phyloP scores from a whole-genome alignment of 805 yeast species.

The Metschnikowia cubensis region DNA sequence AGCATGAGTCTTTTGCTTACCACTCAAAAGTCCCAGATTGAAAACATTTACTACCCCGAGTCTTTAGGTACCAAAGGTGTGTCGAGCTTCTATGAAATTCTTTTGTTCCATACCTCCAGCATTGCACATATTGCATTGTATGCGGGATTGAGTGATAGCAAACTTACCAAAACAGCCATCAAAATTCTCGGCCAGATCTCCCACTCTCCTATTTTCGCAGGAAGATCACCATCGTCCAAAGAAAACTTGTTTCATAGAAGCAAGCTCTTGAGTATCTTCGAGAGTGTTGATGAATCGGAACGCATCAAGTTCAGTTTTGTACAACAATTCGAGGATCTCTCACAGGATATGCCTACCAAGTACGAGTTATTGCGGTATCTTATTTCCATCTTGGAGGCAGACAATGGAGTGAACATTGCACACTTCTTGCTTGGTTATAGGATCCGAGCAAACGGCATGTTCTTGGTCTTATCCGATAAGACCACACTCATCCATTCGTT shows the following conservation, averaged over 20 bases:
- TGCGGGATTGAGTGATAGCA: slow-evolving; percentile 52
- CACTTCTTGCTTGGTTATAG: slow-evolving; percentile 80
- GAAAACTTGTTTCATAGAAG: slow-evolving; percentile 43
- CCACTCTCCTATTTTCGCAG: slow-evolving; percentile 43
- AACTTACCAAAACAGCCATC: slow-evolving; percentile 52
- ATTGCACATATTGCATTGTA: slow-evolving; percentile 74
- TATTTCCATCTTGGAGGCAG: slow-evolving; percentile 41
- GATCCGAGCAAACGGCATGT: slow-evolving; percentile 40
- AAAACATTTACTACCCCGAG: slow-evolving; percentile 37
- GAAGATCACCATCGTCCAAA: slow-evolving; percentile 13
- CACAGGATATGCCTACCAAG: slow-evolving; percentile 45
- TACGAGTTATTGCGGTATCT: slow-evolving; percentile 58
- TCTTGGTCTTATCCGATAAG: slow-evolving; percentile 47
- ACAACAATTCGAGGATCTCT: slow-evolving; percentile 48
- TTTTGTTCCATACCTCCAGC: slow-evolving; percentile 65
- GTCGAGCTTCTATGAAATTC: slow-evolving; percentile 64
- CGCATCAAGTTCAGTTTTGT: slow-evolving; percentile 71
- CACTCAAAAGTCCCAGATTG: slow-evolving; percentile 22
- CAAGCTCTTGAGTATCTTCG: slow-evolving; percentile 64
- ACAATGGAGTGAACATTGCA: slow-evolving; percentile 49
- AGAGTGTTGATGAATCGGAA: slow-evolving; percentile 72
- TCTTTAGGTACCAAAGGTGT: slow-evolving; percentile 56
- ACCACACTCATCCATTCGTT: slow-evolving; percentile 54
- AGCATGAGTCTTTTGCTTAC: slow-evolving; percentile 26
- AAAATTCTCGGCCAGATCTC: slow-evolving; percentile 51